A percentile compares a stretch with the other conserved stretches of the same genome.
Evolutionary conservation across 768 basidiomycete species (phyloP).

Genomic region (Pisolithus albus): DNA sequence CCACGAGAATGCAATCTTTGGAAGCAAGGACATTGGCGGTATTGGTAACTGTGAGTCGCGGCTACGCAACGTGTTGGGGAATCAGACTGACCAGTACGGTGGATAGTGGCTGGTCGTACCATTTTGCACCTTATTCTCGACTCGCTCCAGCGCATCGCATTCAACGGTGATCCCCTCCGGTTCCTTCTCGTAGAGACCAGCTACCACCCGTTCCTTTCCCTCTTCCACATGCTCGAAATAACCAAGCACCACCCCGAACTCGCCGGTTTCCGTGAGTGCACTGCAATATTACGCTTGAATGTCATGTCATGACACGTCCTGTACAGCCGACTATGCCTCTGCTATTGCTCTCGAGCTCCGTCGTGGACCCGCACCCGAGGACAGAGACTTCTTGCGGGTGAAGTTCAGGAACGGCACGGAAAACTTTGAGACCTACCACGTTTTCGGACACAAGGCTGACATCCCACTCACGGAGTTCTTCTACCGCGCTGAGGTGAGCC

Average conservation of each 20-base stretch:
- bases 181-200: conserved; percentile 73
- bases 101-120: conserved; percentile 74
- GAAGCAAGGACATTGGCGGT: conserved; percentile 49
- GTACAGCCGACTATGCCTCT: conserved; percentile 62
- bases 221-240: conserved; percentile 74
- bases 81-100: conserved; percentile 6
- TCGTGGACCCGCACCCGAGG: conserved; percentile 65
- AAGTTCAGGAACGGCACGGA: conserved; percentile 81
- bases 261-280: conserved; percentile 55
- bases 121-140: conserved; percentile 63
- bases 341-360: conserved; percentile 76
- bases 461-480: conserved; percentile 83
- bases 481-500: conserved; percentile 65
- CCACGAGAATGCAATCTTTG: conserved; percentile 76
- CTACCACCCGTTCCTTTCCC: conserved; percentile 87
- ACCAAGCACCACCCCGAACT: conserved; percentile 51
- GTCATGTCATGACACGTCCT: neutral
- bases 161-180: conserved; percentile 72
- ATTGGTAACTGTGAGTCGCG: conserved; percentile 69
- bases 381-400: conserved; percentile 77
- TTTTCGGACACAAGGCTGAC: conserved; percentile 68
- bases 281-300: neutral
- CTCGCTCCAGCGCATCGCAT: conserved; percentile 72
- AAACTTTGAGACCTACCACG: conserved; percentile 60
- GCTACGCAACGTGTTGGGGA: neutral